phyloP scores from a whole-genome alignment of 2,329 filamentous ascomycete species.

The Hypoxylon sp. region DNA sequence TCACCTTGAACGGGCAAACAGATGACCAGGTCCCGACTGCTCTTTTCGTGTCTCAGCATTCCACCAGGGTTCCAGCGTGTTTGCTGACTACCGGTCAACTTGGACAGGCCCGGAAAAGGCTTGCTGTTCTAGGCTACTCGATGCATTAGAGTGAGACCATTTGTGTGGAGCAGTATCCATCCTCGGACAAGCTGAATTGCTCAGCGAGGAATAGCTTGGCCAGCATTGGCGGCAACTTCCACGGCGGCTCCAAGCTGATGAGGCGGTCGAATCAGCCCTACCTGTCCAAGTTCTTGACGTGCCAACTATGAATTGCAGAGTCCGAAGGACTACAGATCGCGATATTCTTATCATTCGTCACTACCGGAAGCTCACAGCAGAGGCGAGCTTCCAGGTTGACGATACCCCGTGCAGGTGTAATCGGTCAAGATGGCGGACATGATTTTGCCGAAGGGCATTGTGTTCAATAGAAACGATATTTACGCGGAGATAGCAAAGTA shows the following conservation, averaged over 20 bases:
- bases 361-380: slow-evolving; percentile 37
- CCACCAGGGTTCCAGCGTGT: slow-evolving; percentile 35
- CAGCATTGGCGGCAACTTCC: slow-evolving; percentile 39
- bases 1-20: slow-evolving; percentile 45
- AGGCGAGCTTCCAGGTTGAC: slow-evolving; percentile 38
- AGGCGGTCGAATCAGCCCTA: slow-evolving; percentile 39
- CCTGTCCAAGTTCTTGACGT: slow-evolving; percentile 30
- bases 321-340: slow-evolving; percentile 38
- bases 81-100: slow-evolving; percentile 42
- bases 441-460: slow-evolving; percentile 70
- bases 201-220: slow-evolving; percentile 43
- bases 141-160: slow-evolving; percentile 46
- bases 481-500: slow-evolving; percentile 69
- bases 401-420: slow-evolving; percentile 46
- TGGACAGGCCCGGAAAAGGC: slow-evolving; percentile 39
- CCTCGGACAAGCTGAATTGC: slow-evolving; percentile 42
- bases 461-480: slow-evolving; percentile 67
- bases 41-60: slow-evolving; percentile 42
- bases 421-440: slow-evolving; percentile 53
- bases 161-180: slow-evolving; percentile 44
- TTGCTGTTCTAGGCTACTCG: slow-evolving; percentile 44
- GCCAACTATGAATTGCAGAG: slow-evolving; percentile 44
- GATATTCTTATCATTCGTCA: slow-evolving; percentile 41
- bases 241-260: slow-evolving; percentile 41
- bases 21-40: slow-evolving; percentile 40